phyloP scores from a whole-genome alignment of 441 rosid genomes.

The Sinapis alba region DNA sequence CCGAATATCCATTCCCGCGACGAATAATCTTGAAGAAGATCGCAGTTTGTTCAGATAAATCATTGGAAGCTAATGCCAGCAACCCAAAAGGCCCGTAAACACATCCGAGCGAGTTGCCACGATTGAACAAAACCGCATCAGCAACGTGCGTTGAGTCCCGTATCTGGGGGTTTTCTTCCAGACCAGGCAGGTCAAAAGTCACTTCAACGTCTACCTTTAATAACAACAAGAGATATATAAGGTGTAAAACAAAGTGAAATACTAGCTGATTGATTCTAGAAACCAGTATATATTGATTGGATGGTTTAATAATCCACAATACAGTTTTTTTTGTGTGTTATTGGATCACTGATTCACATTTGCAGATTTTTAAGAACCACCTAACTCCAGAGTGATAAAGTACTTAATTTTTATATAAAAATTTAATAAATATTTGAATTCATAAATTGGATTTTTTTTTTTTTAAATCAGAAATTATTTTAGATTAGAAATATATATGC shows the following conservation, averaged over 20 bases:
- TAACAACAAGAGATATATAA: slow-evolving; percentile 13
- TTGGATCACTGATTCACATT: not conserved
- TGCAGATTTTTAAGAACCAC: not conserved
- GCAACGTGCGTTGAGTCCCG: slow-evolving; percentile 7
- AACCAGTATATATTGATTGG: not conserved
- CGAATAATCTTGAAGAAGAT: slow-evolving; percentile 62
- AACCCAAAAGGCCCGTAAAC: slow-evolving; percentile 72
- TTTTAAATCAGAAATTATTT: not conserved
- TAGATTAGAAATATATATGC: not conserved
- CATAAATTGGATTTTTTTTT: not conserved
- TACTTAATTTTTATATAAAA: not conserved
- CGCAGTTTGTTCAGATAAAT: slow-evolving; percentile 65
- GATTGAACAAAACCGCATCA: slow-evolving; percentile 21
- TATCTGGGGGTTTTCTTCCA: slow-evolving; percentile 9
- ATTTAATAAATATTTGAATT: not conserved
- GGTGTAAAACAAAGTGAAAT: not conserved
- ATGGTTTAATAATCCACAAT: not conserved
- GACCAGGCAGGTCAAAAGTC: slow-evolving; percentile 28
- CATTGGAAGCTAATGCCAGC: slow-evolving; percentile 55
- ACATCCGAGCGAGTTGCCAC: slow-evolving; percentile 7
- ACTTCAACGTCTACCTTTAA: slow-evolving; percentile 40
- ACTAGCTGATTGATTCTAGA: not conserved
- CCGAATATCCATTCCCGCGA: slow-evolving; percentile 40
- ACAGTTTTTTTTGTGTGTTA: not conserved
- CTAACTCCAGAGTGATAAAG: not conserved